These are phyloP conservation scores for Fusarium albidum DNA, from an alignment of 2,329 filamentous ascomycete species.

Conservation along the genomic window DNA sequence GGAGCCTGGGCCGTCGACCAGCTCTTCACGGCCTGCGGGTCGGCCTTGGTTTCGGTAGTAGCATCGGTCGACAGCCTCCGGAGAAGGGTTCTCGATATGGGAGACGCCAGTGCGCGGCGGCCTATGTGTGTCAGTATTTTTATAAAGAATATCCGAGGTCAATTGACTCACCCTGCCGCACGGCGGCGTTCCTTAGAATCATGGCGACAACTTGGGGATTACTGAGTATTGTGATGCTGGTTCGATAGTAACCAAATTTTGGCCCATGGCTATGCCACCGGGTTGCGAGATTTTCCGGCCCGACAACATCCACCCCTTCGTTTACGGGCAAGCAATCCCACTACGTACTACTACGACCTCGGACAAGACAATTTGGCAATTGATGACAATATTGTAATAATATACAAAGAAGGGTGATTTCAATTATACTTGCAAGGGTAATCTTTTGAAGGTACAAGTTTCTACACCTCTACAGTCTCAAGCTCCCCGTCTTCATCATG, in stretches of 20 bases:
- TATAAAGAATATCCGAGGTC: not conserved
- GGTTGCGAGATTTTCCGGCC: constrained; percentile 38
- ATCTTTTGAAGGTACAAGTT: constrained; percentile 40
- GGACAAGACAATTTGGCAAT: not conserved
- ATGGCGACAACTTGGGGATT: constrained; percentile 50
- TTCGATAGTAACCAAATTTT: constrained; percentile 43
- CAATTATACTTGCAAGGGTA: constrained; percentile 38
- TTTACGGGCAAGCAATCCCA: not conserved
- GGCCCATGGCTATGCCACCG: constrained; percentile 26
- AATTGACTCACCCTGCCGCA: constrained; percentile 61
- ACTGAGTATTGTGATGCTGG: constrained; percentile 28
- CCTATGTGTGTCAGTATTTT: constrained; percentile 49
- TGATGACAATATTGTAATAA: constrained; percentile 9
- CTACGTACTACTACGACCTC: not conserved
- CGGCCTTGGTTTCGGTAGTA: constrained; percentile 18
- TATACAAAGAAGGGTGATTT: constrained; percentile 25
- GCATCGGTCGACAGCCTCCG: constrained; percentile 45
- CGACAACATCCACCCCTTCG: constrained; percentile 15
- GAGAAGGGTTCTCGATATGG: constrained; percentile 47
- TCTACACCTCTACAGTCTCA: constrained; percentile 45
- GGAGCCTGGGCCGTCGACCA: constrained; percentile 37
- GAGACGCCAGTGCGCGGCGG: constrained; percentile 60
- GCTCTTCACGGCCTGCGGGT: constrained; percentile 15
- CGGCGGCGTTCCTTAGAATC: constrained; percentile 63
- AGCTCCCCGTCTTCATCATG: constrained; percentile 44